These are phyloP conservation scores for Pseudogymnoascus sp. DNA, from an alignment of 2,329 filamentous ascomycete genomes.

Conservation along the genomic window DNA sequence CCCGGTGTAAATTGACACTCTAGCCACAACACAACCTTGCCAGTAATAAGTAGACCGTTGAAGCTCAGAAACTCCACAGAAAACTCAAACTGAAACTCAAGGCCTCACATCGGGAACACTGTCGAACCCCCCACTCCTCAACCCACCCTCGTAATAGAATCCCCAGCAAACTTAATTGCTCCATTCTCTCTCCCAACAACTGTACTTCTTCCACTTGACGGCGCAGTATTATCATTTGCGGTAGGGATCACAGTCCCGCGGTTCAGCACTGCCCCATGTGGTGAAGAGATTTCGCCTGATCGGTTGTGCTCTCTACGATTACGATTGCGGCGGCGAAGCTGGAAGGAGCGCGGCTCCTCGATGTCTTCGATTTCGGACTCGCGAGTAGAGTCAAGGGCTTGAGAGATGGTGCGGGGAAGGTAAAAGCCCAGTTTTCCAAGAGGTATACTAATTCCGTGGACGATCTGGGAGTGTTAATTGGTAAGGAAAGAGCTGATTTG, in stretches of 20 bases:
- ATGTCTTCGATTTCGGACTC: conserved; percentile 17
- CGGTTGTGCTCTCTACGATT: neutral
- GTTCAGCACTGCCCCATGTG: neutral
- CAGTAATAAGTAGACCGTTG: neutral
- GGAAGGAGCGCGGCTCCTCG: conserved; percentile 3
- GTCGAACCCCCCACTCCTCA: neutral
- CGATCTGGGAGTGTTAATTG: conserved; percentile 41
- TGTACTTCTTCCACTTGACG: neutral
- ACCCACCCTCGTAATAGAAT: neutral
- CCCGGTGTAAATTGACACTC: neutral
- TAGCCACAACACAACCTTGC: neutral
- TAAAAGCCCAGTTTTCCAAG: conserved; percentile 57
- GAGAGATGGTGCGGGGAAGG: conserved; percentile 56
- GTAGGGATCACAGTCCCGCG: neutral
- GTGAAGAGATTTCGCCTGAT: neutral
- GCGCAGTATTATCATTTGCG: neutral
- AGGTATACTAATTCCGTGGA: conserved; percentile 77
- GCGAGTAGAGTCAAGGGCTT: conserved; percentile 38
- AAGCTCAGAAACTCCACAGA: neutral
- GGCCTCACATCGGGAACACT: neutral
- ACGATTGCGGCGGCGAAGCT: neutral
- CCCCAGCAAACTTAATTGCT: neutral
- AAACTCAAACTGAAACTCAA: neutral
- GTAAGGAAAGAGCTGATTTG: neutral
- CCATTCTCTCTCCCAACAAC: neutral